Conservation (phyloP, 176 grass and related monocot species). For the Triticum turgidum region DNA sequence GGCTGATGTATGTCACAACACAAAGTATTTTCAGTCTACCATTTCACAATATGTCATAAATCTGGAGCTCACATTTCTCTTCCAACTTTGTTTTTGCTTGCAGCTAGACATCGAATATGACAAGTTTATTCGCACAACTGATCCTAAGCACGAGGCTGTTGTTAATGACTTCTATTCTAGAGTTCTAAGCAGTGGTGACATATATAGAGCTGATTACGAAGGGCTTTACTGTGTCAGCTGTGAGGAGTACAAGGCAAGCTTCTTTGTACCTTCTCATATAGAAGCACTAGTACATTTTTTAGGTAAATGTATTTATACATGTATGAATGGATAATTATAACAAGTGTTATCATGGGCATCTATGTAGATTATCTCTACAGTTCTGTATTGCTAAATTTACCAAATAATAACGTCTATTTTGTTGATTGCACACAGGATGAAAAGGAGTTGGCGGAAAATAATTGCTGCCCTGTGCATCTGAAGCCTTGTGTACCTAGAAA, state of each 20-base stretch:
- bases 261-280: slow-evolving; percentile 18
- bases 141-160: slow-evolving; percentile 76
- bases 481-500: slow-evolving; percentile 84
- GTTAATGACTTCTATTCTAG: slow-evolving; percentile 90
- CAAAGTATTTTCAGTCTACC: slow-evolving; percentile 8
- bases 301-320: neutral
- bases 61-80: slow-evolving; percentile 6
- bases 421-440: slow-evolving; percentile 67
- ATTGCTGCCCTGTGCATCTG: slow-evolving; percentile 78
- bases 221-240: slow-evolving; percentile 90
- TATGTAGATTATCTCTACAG: neutral
- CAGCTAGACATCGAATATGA: slow-evolving; percentile 88
- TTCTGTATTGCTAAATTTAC: neutral
- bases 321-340: neutral
- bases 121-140: slow-evolving; percentile 90
- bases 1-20: slow-evolving; percentile 56
- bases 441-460: slow-evolving; percentile 85
- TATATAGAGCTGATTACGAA: slow-evolving; percentile 94
- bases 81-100: slow-evolving; percentile 44
- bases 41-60: slow-evolving; percentile 15
- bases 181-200: slow-evolving; percentile 85
- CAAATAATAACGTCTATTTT: slow-evolving; percentile 23
- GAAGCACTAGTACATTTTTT: neutral
- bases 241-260: slow-evolving; percentile 92
- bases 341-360: neutral